These are phyloP conservation scores for Rhodocollybia butyracea DNA, from an alignment of 768 basidiomycete genomes.

Conservation along the genomic window DNA sequence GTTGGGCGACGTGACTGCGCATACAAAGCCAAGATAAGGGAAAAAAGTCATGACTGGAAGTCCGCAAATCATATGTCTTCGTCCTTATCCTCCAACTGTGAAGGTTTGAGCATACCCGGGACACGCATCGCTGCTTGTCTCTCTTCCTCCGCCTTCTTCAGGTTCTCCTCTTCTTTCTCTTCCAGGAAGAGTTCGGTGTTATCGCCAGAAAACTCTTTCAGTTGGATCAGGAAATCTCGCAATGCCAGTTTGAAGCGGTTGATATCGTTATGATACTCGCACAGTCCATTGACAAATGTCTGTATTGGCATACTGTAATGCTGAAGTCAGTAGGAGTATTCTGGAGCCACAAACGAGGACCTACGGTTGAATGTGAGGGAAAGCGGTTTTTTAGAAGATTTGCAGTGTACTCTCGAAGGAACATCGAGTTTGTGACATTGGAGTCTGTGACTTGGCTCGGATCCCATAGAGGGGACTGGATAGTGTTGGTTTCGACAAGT, in stretches of 20 bases:
- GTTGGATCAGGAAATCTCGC: conserved; percentile 95
- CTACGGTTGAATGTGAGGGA: conserved; percentile 88
- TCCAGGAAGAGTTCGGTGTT: conserved; percentile 91
- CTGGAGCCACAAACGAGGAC: conserved; percentile 18
- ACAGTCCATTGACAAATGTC: conserved; percentile 63
- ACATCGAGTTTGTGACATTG: conserved; percentile 71
- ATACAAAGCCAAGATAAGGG: conserved; percentile 19
- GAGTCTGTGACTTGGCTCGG: conserved; percentile 67
- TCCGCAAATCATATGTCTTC: conserved; percentile 63
- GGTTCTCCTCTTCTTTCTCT: conserved; percentile 87
- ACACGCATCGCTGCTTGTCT: conserved; percentile 88
- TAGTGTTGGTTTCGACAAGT: conserved; percentile 77
- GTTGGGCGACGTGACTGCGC: conserved; percentile 14
- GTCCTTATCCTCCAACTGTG: conserved; percentile 91
- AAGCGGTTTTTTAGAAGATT: conserved; percentile 84
- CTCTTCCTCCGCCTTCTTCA: conserved; percentile 77
- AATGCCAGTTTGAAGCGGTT: conserved; percentile 91
- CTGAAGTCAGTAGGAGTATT: conserved; percentile 5
- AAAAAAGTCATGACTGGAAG: neutral
- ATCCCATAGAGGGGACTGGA: conserved; percentile 84
- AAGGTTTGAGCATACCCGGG: conserved; percentile 97
- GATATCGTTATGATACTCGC: conserved; percentile 74
- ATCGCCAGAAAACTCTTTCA: conserved; percentile 96
- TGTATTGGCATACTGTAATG: conserved; percentile 61
- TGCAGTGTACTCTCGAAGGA: conserved; percentile 82